Base-by-base conservation (phyloP, 1,139 yeast genomes). In the Suhomyces bribrorum region DNA sequence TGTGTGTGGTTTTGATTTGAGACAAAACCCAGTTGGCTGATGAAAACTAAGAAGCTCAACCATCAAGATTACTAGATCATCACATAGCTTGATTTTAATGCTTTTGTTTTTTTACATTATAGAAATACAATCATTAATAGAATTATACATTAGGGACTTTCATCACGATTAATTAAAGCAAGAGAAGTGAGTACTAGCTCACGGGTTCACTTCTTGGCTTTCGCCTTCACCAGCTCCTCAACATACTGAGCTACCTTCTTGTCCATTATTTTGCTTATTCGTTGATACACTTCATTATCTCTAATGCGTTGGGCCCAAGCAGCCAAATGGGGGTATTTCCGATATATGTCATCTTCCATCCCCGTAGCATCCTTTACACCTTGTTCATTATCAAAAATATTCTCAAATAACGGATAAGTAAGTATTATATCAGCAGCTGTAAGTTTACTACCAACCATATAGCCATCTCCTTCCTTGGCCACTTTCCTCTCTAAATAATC, bases 341-440 rank as follows among this genome's bases (percentile, higher is more conserved):
- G 63, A 34, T 47, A 52, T 27, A 69, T 50, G 37, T 66, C 62
- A 32, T 56, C 46, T 37, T 67, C 67, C 23, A 62, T 67, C 6
- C 66, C 64, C 3, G 68, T 59, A 14, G 66, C 57, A 28, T 64
- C 66, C 36, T 51, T 52, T 3, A 66, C 63, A 2, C 69, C 72
- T 3, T 52, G 61, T 41, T 62, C 67, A 45, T 70, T 70, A 46
- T 69, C 74, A 46, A 70, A 69, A 2, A 69, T 49, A 42, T 69
- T 69, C 45, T 70, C 76, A 43, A 38, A 44, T 17, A 70, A 44
- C 0, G 79, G 78, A 58, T 70, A 77, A 15, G 68, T 63, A 38
- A 76, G 53, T 15, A 79, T 69, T 34, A 82, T 65, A 51, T 82
- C 88, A 2, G 86, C 87, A 2, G 71, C 85, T 1, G 81, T 66